Evolutionary conservation across 495 filamentous ascomycete species (phyloP).

Genomic region (Neurospora sp.): DNA sequence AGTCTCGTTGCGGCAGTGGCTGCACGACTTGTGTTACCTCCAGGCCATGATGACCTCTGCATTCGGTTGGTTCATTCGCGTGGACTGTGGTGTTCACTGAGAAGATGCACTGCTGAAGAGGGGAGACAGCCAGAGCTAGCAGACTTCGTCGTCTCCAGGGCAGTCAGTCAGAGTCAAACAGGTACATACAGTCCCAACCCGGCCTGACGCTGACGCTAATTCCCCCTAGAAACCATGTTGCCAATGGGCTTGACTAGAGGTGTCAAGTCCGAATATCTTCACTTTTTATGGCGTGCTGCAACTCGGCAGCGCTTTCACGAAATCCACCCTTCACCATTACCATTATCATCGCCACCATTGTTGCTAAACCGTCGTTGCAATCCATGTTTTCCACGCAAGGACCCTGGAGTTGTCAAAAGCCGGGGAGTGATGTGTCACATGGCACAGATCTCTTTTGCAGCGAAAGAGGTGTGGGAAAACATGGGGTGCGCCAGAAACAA

Average conservation of each 20-base stretch:
- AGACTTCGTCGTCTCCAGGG: not conserved
- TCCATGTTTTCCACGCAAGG: constrained; percentile 1
- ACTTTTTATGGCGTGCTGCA: not conserved
- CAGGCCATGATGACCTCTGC: not conserved
- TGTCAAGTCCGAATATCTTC: not conserved
- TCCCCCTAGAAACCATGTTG: not conserved
- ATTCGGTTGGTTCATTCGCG: not conserved
- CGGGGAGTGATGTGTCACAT: constrained; percentile 30
- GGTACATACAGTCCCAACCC: not conserved
- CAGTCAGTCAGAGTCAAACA: not conserved
- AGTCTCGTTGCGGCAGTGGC: not conserved
- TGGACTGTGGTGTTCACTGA: not conserved
- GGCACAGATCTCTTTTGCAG: constrained; percentile 24
- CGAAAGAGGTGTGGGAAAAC: constrained; percentile 17
- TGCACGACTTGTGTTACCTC: not conserved
- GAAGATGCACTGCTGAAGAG: not conserved
- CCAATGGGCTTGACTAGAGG: not conserved
- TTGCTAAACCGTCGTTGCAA: not conserved
- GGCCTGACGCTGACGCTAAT: not conserved
- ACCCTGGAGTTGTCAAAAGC: constrained; percentile 14
- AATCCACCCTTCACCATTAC: not conserved
- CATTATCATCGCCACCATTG: not conserved
- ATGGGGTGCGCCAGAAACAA: constrained; percentile 17
- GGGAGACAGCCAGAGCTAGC: not conserved
- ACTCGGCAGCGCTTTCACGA: not conserved